Evolutionary conservation across 2,329 filamentous ascomycete genomes (phyloP).

Genomic region (Fusarium pininemorale): DNA sequence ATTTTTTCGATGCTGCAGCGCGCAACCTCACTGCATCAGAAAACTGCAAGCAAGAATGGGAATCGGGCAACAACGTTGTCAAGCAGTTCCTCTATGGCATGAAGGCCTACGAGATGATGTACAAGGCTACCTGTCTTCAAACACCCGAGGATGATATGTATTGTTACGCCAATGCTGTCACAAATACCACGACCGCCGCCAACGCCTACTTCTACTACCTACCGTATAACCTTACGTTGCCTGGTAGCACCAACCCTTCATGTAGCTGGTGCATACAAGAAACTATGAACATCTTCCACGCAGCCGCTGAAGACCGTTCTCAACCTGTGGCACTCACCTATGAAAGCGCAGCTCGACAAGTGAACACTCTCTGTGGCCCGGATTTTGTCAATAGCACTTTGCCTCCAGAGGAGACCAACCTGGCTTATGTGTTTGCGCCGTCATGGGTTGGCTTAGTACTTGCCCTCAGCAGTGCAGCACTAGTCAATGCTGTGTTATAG

Average conservation of each 20-base stretch:
- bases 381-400: slow-evolving; percentile 67
- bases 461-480: slow-evolving; percentile 22
- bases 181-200: slow-evolving; percentile 74
- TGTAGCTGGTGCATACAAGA: slow-evolving; percentile 81
- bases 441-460: slow-evolving; percentile 28
- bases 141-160: slow-evolving; percentile 73
- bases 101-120: slow-evolving; percentile 78
- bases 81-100: slow-evolving; percentile 79
- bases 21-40: slow-evolving; percentile 66
- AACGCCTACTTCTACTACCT: slow-evolving; percentile 88
- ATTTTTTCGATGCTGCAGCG: slow-evolving; percentile 72
- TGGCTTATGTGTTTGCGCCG: slow-evolving; percentile 17
- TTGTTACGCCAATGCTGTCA: slow-evolving; percentile 85
- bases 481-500: slow-evolving; percentile 36
- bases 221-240: slow-evolving; percentile 78
- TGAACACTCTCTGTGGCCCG: slow-evolving; percentile 73
- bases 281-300: slow-evolving; percentile 83
- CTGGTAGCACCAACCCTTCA: slow-evolving; percentile 71
- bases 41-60: slow-evolving; percentile 78
- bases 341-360: slow-evolving; percentile 71
- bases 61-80: slow-evolving; percentile 73
- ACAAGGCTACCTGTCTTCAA: slow-evolving; percentile 81
- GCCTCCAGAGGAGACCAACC: slow-evolving; percentile 47
- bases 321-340: slow-evolving; percentile 78
- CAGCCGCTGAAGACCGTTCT: slow-evolving; percentile 70